Evolutionary conservation across 2,329 filamentous ascomycete species (phyloP), one percentile per base, ranked within the genome.

Genomic region (Fusarium pilosicola): DNA sequence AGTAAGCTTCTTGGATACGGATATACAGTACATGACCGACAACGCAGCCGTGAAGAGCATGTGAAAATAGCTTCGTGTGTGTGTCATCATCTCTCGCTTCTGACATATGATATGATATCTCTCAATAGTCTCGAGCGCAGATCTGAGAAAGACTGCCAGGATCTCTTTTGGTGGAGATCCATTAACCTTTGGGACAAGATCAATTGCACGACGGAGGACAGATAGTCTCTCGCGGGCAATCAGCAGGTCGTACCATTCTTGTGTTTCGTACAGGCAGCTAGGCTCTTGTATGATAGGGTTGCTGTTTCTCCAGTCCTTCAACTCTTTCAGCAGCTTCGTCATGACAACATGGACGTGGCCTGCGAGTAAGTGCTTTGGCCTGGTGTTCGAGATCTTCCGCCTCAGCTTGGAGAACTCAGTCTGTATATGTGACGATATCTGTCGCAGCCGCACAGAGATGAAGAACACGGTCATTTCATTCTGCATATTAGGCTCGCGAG

Each of bases 1-100:
- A 1, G 48, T 26, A 28, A 69, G 68, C 18, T 49, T 61, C 20
- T 68, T 72, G 1, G 70, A 68, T 13, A 75, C 44, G 0, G 78
- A 76, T 12, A 77, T 62, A 57, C 76, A 76, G 64, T 78, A 81
- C 62, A 84, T 80, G 3, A 84, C 76, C 10, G 79, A 82, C 1
- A 86, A 65, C 0, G 84, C 85, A 6, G 84, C 84, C 0, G 84
- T 84, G 52, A 86, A 86, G 6, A 86, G 81, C 52, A 84, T 82
- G 57, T 87, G 85, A 32, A 87, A 86, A 67, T 87, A 87, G 51
- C 83, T 85, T n/a, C 85, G 77, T 0, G 85, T 86, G 61, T 82
- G 84, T 0, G 83, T 85, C 41, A 86, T 83, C 18, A 79, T 77
- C 0, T 42, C 39, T 5, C 77, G 77, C 5, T 77, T 76, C 8